Base-by-base conservation (phyloP, 192 early-diverging fungal species). In the Backusella luteola region DNA sequence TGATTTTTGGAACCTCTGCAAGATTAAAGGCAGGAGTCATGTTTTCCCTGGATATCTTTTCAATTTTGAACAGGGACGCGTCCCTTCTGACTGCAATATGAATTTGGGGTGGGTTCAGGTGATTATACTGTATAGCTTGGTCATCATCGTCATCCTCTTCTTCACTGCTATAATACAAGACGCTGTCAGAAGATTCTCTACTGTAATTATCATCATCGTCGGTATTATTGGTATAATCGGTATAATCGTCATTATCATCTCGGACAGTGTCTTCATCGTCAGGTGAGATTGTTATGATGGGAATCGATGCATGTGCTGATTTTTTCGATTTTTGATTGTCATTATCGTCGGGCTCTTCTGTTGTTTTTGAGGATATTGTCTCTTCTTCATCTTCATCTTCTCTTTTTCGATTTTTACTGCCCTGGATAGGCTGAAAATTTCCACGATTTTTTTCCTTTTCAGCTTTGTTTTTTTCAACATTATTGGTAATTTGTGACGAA, bases 21-120 rank as follows among this genome's bases (percentile, higher is more conserved):
- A 63, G 56, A 63, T 63, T 63, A 63, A 63, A 63, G 56, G 56
- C 56, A 63, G 56, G 56, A 7, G 56, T 21, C 9, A 39, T 36
- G 8, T 39, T 69, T 69, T 35, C 36, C 68, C 23, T 71, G 42
- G 70, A 39, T 71, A 71, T 21, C 21, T 71, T 71, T 44, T 71
- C 70, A 49, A 71, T 71, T 14, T 71, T 71, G 12, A 71, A 71
- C 6, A 71, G 42, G 39, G 70, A 71, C 14, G 70, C 70, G 39
- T 71, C 70, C 29, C 41, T 71, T 71, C 70, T 44, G 9, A 71
- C 70, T 32, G 70, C 70, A 26, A 71, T 34, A 49, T 71, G 70
- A n/a, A 71, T 71, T 41, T 69, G n/a, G 8, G 68, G 34, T 29
- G 42, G 41, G 7, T 63, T 63, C 56, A 63, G 29, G n/a, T 63